These are phyloP conservation scores for Microcyclospora tardicrescens DNA, from an alignment of 2,329 filamentous ascomycete species.

Conservation along the genomic window DNA sequence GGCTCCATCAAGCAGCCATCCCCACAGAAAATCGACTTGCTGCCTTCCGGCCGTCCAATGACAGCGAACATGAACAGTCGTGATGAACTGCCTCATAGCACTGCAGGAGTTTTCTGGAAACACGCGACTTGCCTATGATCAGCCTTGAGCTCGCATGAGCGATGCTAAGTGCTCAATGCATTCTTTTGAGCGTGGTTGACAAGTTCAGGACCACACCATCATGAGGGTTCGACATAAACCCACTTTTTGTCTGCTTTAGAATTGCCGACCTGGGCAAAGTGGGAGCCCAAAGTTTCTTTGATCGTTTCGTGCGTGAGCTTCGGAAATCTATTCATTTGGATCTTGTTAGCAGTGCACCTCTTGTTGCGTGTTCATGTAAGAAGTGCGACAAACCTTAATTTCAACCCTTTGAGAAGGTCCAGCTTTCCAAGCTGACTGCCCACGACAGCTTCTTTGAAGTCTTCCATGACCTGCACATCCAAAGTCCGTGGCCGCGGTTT, in stretches of 20 bases:
- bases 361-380: background rate
- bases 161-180: too few relatives aligned
- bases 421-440: constrained; percentile 61
- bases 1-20: too few relatives aligned
- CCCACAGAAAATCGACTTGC: too few relatives aligned
- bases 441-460: constrained; percentile 58
- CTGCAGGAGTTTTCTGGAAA: too few relatives aligned
- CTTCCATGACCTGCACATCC: constrained; percentile 45
- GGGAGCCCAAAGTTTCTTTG: constrained; percentile 52
- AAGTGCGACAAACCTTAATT: constrained; percentile 43
- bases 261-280: constrained; percentile 51
- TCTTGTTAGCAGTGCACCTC: constrained; percentile 7
- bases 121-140: too few relatives aligned
- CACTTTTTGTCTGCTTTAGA: constrained; percentile 54
- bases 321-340: constrained; percentile 41
- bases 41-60: too few relatives aligned
- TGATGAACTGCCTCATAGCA: too few relatives aligned
- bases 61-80: too few relatives aligned
- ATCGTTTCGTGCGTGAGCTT: constrained; percentile 58
- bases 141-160: too few relatives aligned
- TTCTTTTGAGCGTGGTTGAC: too few relatives aligned
- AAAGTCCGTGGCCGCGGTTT: constrained; percentile 35
- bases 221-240: constrained; percentile 24
- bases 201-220: too few relatives aligned
- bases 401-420: constrained; percentile 61